A percentile compares a stretch with the other conserved stretches of the same genome.
Evolutionary conservation across 768 basidiomycete genomes (phyloP).

Genomic region (Pulveroboletus sp.): DNA sequence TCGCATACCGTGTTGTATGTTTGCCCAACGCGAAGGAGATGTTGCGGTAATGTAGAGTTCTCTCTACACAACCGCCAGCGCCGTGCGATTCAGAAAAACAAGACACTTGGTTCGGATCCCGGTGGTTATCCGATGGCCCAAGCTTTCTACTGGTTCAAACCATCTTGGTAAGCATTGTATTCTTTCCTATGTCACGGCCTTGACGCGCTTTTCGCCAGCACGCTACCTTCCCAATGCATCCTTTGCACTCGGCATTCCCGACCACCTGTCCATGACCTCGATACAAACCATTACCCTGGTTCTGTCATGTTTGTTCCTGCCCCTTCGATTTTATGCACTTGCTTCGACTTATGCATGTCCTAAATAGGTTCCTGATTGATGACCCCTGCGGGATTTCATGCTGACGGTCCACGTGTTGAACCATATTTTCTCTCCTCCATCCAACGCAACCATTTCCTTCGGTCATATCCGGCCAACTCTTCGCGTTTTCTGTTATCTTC

Average conservation of each 20-base stretch:
- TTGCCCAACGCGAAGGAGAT: constrained; percentile 84
- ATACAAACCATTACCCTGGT: constrained; percentile 95
- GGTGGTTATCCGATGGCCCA: constrained; percentile 44
- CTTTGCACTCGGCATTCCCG: constrained; percentile 54
- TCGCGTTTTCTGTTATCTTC: too few species aligned
- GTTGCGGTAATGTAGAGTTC: constrained; percentile 63
- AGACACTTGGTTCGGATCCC: constrained; percentile 63
- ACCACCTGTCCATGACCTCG: constrained; percentile 62
- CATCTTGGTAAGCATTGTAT: constrained; percentile 31
- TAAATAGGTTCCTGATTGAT: constrained; percentile 80
- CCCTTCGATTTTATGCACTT: neutral
- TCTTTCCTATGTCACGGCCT: neutral
- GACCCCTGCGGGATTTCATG: constrained; percentile 76
- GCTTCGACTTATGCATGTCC: neutral
- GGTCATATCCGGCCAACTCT: constrained; percentile 56
- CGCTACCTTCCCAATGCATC: constrained; percentile 63
- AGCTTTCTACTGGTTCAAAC: constrained; percentile 53
- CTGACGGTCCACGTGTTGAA: constrained; percentile 91
- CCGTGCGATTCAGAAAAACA: constrained; percentile 26
- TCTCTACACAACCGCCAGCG: constrained; percentile 47
- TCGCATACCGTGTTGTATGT: constrained; percentile 71
- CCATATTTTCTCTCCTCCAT: constrained; percentile 72
- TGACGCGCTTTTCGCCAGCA: constrained; percentile 38
- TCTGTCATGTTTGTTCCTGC: constrained; percentile 71
- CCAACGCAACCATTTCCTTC: constrained; percentile 65